A percentile compares a stretch with the other conserved stretches of the same genome.
These are phyloP conservation scores for Nemania sp. DNA, from an alignment of 2,329 filamentous ascomycete species.

Conservation along the genomic window DNA sequence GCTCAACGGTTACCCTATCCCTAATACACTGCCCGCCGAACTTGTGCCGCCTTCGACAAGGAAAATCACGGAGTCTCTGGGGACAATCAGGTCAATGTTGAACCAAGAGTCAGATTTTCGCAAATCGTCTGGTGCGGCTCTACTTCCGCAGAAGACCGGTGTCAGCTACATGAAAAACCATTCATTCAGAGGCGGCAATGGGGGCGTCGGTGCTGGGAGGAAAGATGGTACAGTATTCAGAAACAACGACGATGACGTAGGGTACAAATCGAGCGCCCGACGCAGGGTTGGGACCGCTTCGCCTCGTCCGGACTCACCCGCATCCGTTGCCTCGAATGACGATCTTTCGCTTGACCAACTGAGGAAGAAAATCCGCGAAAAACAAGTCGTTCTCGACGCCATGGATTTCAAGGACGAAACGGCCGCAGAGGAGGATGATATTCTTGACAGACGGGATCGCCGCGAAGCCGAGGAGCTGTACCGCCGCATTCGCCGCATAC, in stretches of 20 bases:
- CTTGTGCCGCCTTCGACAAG: conserved; percentile 92
- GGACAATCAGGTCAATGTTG: conserved; percentile 86
- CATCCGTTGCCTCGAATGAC: conserved; percentile 69
- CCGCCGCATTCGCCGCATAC: conserved; percentile 84
- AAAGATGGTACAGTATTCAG: conserved; percentile 98
- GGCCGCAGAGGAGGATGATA: conserved; percentile 85
- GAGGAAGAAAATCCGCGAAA: conserved; percentile 89
- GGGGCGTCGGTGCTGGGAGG: conserved; percentile 61
- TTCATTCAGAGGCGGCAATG: conserved; percentile 74
- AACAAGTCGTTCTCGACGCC: conserved; percentile 90
- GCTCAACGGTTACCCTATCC: conserved; percentile 92
- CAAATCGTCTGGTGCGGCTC: conserved; percentile 84
- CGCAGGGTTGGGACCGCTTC: conserved; percentile 77
- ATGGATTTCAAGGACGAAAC: conserved; percentile 96
- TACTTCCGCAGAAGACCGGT: conserved; percentile 95
- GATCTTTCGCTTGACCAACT: conserved; percentile 86
- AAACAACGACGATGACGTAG: conserved; percentile 90
- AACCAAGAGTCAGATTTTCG: conserved; percentile 86
- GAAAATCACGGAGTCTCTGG: conserved; percentile 90
- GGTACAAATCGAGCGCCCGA: conserved; percentile 91
- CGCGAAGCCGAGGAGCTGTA: conserved; percentile 94
- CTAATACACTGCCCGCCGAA: conserved; percentile 84
- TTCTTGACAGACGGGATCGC: conserved; percentile 85
- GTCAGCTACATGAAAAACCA: conserved; percentile 97
- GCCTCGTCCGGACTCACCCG: conserved; percentile 77